These are phyloP conservation scores for Adansonia digitata DNA, from an alignment of 345 rosid species.

Conservation along the genomic window DNA sequence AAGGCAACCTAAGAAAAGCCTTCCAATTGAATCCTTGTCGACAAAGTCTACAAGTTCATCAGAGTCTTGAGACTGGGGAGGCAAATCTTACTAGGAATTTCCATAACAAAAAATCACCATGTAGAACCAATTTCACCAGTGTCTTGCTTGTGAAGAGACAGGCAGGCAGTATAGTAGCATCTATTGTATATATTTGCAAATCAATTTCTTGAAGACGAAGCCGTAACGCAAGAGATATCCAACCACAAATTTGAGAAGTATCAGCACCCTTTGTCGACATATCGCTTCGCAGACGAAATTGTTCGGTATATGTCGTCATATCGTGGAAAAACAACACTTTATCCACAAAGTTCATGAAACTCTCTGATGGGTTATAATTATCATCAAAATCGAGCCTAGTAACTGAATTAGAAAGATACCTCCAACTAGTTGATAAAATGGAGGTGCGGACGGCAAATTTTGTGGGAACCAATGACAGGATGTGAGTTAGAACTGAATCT, in stretches of 20 bases:
- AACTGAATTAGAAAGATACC: conserved; percentile 1
- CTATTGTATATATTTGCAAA: background rate
- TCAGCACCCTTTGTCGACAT: background rate
- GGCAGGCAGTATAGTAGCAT: background rate
- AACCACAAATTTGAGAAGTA: background rate
- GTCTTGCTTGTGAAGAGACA: conserved; percentile 8
- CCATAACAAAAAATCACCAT: background rate
- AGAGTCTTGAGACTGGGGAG: conserved; percentile 16
- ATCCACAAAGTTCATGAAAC: conserved; percentile 14
- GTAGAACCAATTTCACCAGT: background rate
- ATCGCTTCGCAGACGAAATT: background rate
- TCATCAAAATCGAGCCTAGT: background rate
- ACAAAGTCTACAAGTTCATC: background rate
- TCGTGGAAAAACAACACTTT: background rate
- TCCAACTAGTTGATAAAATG: conserved; percentile 11
- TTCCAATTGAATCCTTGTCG: background rate
- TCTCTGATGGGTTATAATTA: background rate
- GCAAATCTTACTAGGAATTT: background rate
- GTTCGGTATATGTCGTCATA: background rate
- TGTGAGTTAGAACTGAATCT: conserved; percentile 6
- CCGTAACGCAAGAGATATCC: conserved; percentile 8
- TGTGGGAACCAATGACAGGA: conserved; percentile 11
- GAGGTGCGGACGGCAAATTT: conserved; percentile 13
- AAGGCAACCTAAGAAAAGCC: background rate
- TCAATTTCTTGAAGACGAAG: background rate